Base-by-base conservation (phyloP, 1,139 yeast genomes). In the Pneumocystis canis region DNA sequence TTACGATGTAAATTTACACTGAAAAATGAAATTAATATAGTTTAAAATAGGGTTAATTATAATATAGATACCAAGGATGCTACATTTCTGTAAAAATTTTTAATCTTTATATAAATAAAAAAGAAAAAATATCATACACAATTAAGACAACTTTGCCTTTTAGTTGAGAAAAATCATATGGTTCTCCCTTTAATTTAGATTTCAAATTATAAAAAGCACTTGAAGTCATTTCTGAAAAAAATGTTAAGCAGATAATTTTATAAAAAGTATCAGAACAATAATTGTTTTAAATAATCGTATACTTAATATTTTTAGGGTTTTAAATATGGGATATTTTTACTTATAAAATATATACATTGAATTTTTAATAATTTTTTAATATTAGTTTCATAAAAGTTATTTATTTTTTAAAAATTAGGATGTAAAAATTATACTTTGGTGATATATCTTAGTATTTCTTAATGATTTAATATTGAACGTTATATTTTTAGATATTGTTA, bases 71-170 rank as follows among this genome's bases (percentile, higher is more conserved):
- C 54, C 31, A 25, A 25, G 25, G 54, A 47, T 25, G 54, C 54
- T 25, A 47, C 54, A 47, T 47, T 47, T 31, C 54, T 47, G 20
- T 47, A 47, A 25, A 47, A 7, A 47, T 25, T 25, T 16, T 47
- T 25, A 47, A 3, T 25, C 11, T 14, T 3, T 25, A 1, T 16
- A 39, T 4, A 39, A 14, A 25, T 47, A 6, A 47, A 25, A 11
- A 20, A 18, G 11, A 25, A 47, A 47, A 2, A 56, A 96, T 97
- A 56, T 84, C 87, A 74, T 92, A 92, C 69, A 92, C 96, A 68
- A 92, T 81, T 61, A 92, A 75, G 28, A 92, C 97, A 61, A 88
- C 96, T 74, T 92, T 89, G 58, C 96, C 97, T 74, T 88, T 81
- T 66, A 89, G 77, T 68, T 85, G 79, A 57, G 76, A 71, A 72